These are phyloP conservation scores for Ziziphus jujuba DNA, from an alignment of 306 rosid genomes.

Conservation along the genomic window DNA sequence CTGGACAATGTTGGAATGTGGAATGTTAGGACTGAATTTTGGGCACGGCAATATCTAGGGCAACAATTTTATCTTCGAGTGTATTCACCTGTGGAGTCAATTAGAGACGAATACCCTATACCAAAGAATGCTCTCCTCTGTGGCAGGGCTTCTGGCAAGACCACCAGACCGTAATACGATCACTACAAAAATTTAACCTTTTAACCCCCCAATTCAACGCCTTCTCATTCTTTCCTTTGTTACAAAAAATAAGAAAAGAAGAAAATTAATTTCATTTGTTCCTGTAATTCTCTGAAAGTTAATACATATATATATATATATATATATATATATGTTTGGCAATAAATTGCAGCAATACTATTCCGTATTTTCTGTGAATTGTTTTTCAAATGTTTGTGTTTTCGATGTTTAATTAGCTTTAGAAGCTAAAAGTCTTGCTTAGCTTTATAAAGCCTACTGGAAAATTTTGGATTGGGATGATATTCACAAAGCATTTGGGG, in stretches of 20 bases:
- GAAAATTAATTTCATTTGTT: conserved; percentile 6
- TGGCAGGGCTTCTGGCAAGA: conserved; percentile 67
- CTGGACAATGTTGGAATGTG: conserved; percentile 93
- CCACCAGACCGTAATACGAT: conserved; percentile 28
- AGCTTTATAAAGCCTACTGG: too few relatives aligned
- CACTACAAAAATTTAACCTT: too few relatives aligned
- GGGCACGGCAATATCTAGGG: conserved; percentile 91
- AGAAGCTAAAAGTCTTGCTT: too few relatives aligned
- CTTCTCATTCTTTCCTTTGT: conserved; percentile 22
- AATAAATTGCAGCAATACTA: not conserved
- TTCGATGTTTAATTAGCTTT: not conserved
- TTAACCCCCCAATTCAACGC: too few relatives aligned
- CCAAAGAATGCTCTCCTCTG: conserved; percentile 92
- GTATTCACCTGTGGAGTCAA: conserved; percentile 61
- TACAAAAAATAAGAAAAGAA: too few relatives aligned
- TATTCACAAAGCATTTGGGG: too few relatives aligned
- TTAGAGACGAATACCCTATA: conserved; percentile 77
- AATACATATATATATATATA: not conserved
- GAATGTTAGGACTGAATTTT: conserved; percentile 81
- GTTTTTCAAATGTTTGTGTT: not conserved
- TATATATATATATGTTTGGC: not conserved
- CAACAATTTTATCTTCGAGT: conserved; percentile 90
- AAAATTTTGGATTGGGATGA: too few relatives aligned
- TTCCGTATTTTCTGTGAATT: not conserved
- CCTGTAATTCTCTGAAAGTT: not conserved